Conservation (phyloP, 345 rosid genomes). For the Rubroshorea leprosula region DNA sequence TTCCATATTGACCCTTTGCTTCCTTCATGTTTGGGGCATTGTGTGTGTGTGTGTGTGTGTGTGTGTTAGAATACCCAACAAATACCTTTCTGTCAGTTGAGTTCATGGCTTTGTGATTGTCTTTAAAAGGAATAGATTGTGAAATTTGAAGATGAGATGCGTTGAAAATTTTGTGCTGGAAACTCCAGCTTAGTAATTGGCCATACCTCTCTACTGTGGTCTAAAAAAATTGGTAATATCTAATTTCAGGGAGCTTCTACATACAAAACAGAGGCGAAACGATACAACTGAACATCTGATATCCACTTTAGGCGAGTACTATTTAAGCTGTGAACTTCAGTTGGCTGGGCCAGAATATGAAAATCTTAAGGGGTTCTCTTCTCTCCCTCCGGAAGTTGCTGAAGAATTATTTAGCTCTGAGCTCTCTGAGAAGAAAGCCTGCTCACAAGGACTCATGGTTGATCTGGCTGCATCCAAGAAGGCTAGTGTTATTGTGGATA, state of each 20-base stretch:
- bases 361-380: conserved; percentile 38
- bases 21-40: too few species aligned
- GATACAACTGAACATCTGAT: conserved; percentile 46
- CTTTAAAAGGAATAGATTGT: too few species aligned
- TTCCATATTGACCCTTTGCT: too few species aligned
- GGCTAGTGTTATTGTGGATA: conserved; percentile 46
- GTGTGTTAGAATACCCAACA: too few species aligned
- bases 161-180: neutral
- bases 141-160: too few species aligned
- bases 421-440: conserved; percentile 24
- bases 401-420: conserved; percentile 47
- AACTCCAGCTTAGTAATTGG: neutral
- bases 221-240: neutral
- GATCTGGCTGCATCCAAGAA: conserved; percentile 21
- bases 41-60: too few species aligned
- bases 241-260: conserved; percentile 48
- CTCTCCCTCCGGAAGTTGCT: conserved; percentile 44
- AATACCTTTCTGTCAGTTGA: too few species aligned
- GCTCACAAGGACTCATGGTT: conserved; percentile 25
- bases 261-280: conserved; percentile 49
- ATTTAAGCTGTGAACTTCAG: conserved; percentile 66
- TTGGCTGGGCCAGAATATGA: conserved; percentile 56
- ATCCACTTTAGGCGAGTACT: conserved; percentile 44
- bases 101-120: too few species aligned
- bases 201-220: neutral